phyloP scores from a whole-genome alignment of 2,329 filamentous ascomycete species.

The Diplodia seriata region DNA sequence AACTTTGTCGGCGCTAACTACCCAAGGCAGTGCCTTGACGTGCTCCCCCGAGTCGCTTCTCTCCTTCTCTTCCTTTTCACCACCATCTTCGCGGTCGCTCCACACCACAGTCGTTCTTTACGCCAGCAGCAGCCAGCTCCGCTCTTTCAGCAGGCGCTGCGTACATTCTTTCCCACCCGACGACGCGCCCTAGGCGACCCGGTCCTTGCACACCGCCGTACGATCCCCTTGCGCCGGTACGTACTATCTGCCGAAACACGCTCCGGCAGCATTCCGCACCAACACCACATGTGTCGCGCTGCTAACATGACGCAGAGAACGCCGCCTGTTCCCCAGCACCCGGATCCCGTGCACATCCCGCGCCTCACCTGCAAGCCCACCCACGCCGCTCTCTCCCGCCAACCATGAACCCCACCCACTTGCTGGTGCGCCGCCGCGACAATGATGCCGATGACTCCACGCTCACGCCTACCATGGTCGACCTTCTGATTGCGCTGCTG shows the following conservation, averaged over 20 bases:
- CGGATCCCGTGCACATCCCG: slow-evolving; percentile 22
- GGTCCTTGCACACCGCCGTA: slow-evolving; percentile 12
- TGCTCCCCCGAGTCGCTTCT: slow-evolving; percentile 15
- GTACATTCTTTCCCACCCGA: slow-evolving; percentile 47
- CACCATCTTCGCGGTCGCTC: slow-evolving; percentile 21
- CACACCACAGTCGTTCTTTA: slow-evolving; percentile 28
- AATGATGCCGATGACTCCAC: slow-evolving; percentile 50
- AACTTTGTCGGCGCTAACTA: slow-evolving; percentile 23
- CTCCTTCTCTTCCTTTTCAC: slow-evolving; percentile 12
- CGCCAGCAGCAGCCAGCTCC: slow-evolving; percentile 31
- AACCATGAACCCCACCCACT: slow-evolving; percentile 52
- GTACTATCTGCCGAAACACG: slow-evolving; percentile 14
- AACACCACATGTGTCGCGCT: slow-evolving; percentile 13
- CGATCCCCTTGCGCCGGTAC: slow-evolving; percentile 32
- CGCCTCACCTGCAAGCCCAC: slow-evolving; percentile 16
- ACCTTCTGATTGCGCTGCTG: slow-evolving; percentile 80
- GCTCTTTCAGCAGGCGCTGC: slow-evolving; percentile 57
- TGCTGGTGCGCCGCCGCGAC: slow-evolving; percentile 59
- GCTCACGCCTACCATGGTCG: slow-evolving; percentile 69
- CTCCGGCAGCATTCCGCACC: slow-evolving; percentile 11
- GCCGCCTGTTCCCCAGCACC: neutral
- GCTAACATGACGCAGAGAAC: slow-evolving; percentile 25
- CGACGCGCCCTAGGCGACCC: slow-evolving; percentile 11
- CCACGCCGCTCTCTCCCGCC: slow-evolving; percentile 36
- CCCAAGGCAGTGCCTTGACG: slow-evolving; percentile 13